Conservation (phyloP, 163 green algal species). For the Scenedesmus sp. region DNA sequence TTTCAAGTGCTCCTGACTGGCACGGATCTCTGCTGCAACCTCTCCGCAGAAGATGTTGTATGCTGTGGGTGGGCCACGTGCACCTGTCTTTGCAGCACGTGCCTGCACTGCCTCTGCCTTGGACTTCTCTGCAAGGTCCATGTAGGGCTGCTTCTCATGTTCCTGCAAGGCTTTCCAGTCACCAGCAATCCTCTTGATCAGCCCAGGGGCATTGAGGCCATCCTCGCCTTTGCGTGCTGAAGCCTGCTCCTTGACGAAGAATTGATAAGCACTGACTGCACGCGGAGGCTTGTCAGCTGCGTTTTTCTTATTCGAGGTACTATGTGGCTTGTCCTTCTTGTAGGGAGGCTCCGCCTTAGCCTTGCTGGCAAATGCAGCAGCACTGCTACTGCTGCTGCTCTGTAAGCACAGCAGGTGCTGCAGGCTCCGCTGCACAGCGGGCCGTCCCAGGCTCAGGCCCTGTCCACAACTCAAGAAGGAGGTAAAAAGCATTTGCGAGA, state of each 20-base stretch:
- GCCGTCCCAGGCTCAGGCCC: background rate
- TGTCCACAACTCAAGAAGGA: background rate
- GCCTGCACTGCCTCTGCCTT: background rate
- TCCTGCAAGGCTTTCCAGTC: conserved; percentile 37
- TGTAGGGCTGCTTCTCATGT: conserved; percentile 1
- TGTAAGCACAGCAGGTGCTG: conserved; percentile 6
- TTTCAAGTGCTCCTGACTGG: background rate
- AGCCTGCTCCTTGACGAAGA: conserved; percentile 35
- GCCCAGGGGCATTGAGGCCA: background rate
- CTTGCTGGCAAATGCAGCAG: background rate
- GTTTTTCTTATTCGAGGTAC: background rate
- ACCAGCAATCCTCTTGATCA: background rate
- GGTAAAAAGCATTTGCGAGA: background rate
- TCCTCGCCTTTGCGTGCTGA: background rate
- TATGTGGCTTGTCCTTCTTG: background rate
- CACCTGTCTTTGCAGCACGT: background rate
- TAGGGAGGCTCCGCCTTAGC: conserved; percentile 11
- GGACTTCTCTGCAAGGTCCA: background rate
- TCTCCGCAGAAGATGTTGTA: conserved; percentile 42
- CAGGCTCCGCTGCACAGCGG: background rate
- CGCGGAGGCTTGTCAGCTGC: conserved; percentile 11
- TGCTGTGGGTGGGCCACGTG: conserved; percentile 7
- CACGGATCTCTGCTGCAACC: background rate
- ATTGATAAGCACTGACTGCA: conserved; percentile 3
- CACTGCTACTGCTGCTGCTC: background rate